Evolutionary conservation across 495 filamentous ascomycete genomes (phyloP), one percentile per base, ranked within the genome.

Genomic region (Trichoderma parareesei): DNA sequence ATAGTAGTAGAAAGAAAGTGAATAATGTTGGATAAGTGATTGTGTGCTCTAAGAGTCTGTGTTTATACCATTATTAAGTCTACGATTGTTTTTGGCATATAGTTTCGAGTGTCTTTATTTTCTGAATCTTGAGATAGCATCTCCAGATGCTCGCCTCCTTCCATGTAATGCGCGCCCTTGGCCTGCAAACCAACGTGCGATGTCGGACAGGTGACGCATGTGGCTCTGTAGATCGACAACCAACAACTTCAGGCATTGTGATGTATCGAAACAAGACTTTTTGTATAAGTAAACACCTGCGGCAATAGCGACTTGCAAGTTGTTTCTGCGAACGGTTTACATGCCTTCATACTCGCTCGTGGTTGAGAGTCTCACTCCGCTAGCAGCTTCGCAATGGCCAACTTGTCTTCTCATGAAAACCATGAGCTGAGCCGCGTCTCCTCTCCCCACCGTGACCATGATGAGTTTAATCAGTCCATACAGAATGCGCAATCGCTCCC

Each of bases 401-500:
- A 38, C 0, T 37, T 8, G 5, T 0, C 16, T 37, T 8, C 11
- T 3, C 20, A 4, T 6, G 53, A 57, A 5, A 27, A 57, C 8
- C 1, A 37, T 37, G 53, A 57, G 33, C 7, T 57, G 7, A 37
- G 27, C 37, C 6, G 53, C 16, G 14, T 35, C 33, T 13, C 8
- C 37, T 16, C 27, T 5, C 9, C 16, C 3, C 27, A 57, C 53
- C 0, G 2, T 14, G 7, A 37, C 13, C 27, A 13, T 35, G 53
- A 57, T 20, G 6, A 37, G 4, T 38, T 27, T 16, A 4, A 18
- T 1, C 9, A 37, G 13, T 6, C 20, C 1, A 33, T 33, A 33
- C 49, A 57, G 0, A 14, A 14, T 57, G 53, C 16, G 33, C 53
- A 57, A 57, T 37, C 64, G 5, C 73, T 86, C 16, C 81, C 82